These are phyloP conservation scores for Podaxis sp. DNA, from an alignment of 768 basidiomycete genomes.

Conservation along the genomic window DNA sequence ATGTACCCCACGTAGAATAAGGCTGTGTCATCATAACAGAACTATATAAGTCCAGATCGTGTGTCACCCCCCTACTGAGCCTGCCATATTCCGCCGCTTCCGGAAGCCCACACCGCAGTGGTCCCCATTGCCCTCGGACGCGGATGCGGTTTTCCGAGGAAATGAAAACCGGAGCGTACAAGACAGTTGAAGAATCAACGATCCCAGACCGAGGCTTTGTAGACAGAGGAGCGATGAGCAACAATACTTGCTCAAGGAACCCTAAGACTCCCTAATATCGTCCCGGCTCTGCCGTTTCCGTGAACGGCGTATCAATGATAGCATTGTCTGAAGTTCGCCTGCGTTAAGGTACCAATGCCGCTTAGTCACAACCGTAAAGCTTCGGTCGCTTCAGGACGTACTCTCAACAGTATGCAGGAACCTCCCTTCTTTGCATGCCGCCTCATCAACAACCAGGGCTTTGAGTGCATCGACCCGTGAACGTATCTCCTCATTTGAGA, in stretches of 20 bases:
- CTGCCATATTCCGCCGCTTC: background rate
- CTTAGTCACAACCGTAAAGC: background rate
- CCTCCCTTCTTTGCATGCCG: background rate
- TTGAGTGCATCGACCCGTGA: constrained; percentile 3
- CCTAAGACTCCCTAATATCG: background rate
- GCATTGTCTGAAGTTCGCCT: constrained; percentile 9
- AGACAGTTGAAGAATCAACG: background rate
- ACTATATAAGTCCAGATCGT: background rate
- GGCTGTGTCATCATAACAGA: background rate
- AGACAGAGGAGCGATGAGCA: background rate
- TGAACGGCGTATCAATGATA: constrained; percentile 3
- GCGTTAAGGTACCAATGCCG: background rate
- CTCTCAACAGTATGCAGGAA: constrained; percentile 7
- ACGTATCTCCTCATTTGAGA: background rate
- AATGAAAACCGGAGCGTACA: background rate
- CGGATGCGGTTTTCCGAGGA: background rate
- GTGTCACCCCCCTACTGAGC: background rate
- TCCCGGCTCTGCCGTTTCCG: background rate
- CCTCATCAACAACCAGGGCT: constrained; percentile 1
- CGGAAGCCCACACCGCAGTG: background rate
- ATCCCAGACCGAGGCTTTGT: background rate
- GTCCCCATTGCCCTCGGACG: background rate
- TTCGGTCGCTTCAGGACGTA: background rate
- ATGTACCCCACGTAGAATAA: background rate
- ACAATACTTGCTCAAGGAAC: background rate